Evolutionary conservation across 2,329 filamentous ascomycete genomes (phyloP).

Genomic region (Ophioceras dolichostomum): DNA sequence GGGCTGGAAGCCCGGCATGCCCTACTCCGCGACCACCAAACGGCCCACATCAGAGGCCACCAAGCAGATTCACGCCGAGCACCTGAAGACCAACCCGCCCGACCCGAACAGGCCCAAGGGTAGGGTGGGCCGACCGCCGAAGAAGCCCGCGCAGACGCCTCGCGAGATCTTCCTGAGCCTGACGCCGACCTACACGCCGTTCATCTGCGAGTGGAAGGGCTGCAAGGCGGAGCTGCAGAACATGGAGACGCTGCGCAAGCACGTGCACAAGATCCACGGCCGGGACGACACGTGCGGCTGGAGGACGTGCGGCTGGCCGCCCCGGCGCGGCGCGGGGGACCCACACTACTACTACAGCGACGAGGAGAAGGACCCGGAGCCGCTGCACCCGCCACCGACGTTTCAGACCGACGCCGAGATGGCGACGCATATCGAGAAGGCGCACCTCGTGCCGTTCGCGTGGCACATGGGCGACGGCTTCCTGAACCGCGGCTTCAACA

Average conservation of each 20-base stretch:
- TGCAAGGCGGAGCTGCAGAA: conserved; percentile 53
- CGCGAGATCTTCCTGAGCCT: conserved; percentile 27
- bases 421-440: conserved; percentile 36
- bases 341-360: too few relatives aligned
- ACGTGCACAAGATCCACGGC: conserved; percentile 38
- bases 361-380: background rate
- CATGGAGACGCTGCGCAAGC: conserved; percentile 42
- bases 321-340: conserved; percentile 8
- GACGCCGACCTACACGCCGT: conserved; percentile 34
- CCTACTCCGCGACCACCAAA: conserved; percentile 13
- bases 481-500: conserved; percentile 19
- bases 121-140: conserved; percentile 31
- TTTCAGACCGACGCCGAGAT: conserved; percentile 18
- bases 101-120: conserved; percentile 20
- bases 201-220: conserved; percentile 45
- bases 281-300: conserved; percentile 21
- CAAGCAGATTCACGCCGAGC: background rate
- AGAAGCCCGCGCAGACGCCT: conserved; percentile 22
- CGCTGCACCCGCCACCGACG: background rate
- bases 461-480: conserved; percentile 52
- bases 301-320: conserved; percentile 22
- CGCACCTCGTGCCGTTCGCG: conserved; percentile 37
- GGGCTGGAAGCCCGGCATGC: conserved; percentile 27
- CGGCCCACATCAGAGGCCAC: background rate
- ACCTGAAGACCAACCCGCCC: background rate